Percentiles rank a stretch among this genome's conserved stretches.
Conservation (phyloP, 1,284 basidiomycete species). For the Leccinum cinnamomeum region DNA sequence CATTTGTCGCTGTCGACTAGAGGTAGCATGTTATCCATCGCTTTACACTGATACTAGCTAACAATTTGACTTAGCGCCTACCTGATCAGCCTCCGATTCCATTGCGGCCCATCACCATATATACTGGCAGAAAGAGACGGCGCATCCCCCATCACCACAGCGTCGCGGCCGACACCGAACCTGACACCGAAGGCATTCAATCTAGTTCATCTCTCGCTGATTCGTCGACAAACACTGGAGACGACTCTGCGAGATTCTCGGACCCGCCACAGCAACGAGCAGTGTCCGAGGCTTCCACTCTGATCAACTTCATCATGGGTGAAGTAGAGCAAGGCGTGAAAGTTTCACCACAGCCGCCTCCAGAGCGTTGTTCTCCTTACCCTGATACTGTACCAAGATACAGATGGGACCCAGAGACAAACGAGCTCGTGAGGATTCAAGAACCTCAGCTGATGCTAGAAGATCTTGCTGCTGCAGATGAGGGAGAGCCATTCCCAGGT, state of each 20-base stretch:
- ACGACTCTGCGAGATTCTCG: not conserved
- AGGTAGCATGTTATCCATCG: too few relatives aligned
- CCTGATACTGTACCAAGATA: constrained; percentile 9
- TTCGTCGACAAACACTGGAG: not conserved
- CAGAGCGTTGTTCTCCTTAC: not conserved
- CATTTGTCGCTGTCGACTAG: too few relatives aligned
- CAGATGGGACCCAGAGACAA: constrained; percentile 10
- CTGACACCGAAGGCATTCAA: not conserved
- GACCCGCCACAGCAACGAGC: not conserved
- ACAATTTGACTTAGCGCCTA: constrained; percentile 15
- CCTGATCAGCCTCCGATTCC: constrained; percentile 29
- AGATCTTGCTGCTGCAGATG: not conserved
- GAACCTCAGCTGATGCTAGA: not conserved
- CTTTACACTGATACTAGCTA: too few relatives aligned
- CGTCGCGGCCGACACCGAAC: not conserved
- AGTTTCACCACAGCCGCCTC: not conserved
- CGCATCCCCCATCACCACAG: not conserved
- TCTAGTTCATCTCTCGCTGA: not conserved
- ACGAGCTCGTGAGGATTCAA: constrained; percentile 3
- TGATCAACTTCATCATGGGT: not conserved
- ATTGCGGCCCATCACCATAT: not conserved
- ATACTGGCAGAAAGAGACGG: not conserved
- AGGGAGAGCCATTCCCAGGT: not conserved
- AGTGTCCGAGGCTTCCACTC: not conserved
- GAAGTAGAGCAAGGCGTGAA: not conserved